Base-by-base conservation (phyloP, 2,329 filamentous ascomycete genomes). In the Penicillium sp. region DNA sequence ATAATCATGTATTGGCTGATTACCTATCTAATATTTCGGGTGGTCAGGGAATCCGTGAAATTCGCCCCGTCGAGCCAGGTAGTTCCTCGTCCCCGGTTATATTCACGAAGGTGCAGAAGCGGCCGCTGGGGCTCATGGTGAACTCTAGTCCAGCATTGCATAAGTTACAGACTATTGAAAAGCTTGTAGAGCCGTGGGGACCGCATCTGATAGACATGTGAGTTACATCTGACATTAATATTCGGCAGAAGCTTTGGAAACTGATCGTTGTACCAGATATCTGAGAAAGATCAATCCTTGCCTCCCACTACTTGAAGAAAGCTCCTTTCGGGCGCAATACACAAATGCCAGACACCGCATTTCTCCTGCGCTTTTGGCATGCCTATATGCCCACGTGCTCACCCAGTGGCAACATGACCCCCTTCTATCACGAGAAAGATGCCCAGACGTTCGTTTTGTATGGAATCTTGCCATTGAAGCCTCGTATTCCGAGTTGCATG, bases 381-480 rank as follows among this genome's bases (percentile, higher is more conserved):
- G 72, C 41, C 52, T 82, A 0, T 77, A 80, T 49, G 78, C 77
- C 0, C 72, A 77, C 38, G 66, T 73, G 0, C 60, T 79, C 1
- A 68, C 75, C 0, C 79, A 75, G 51, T 82, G 78, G 78, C 62
- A 66, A 12, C 66, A 68, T 32, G 71, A 70, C 0, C 61, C 67
- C 0, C 53, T 60, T 1, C 48, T 74, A 3, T 61, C 58, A 1
- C 52, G 54, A 0, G 65, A 70, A 26, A 68, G 71, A 7, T 61
- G 67, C 17, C 78, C 78, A 0, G 78, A 81, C 54, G 67, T 69
- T 19, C 72, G 75, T 8, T 82, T 77, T 55, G 72, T 79, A 21
- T 82, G 79, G 78, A 81, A 80, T 37, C 71, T 77, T 19, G 76
- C 77, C 2, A 75, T 71, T 17, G 76, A 78, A 50, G 76, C 77